A percentile compares a stretch with the other conserved stretches of the same genome.
Conservation (phyloP, 1,284 basidiomycete genomes). For the Leccinum pallidistipes region DNA sequence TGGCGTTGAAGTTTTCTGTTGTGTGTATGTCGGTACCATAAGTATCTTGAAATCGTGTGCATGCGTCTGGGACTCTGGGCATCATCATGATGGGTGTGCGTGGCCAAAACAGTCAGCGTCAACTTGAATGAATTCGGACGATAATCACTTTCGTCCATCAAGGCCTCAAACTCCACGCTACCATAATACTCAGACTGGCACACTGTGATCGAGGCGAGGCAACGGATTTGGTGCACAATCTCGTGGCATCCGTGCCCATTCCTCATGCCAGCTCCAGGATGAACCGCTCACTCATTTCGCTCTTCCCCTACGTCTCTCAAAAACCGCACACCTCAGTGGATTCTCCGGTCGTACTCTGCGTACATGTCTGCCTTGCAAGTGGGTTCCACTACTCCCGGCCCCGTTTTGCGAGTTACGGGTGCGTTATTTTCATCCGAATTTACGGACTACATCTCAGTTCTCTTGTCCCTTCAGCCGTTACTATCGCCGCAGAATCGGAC, state of each 20-base stretch:
- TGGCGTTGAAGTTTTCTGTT: constrained; percentile 75
- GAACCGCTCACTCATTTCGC: background rate
- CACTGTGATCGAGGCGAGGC: no score
- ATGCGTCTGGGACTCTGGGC: no score
- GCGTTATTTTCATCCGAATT: background rate
- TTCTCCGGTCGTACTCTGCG: background rate
- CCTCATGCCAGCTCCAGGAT: background rate
- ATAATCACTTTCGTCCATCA: no score
- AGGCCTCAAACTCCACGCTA: no score
- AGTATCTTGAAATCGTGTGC: background rate
- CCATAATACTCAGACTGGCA: no score
- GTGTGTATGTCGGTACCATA: background rate
- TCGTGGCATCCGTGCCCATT: background rate
- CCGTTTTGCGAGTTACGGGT: background rate
- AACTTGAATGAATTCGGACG: no score
- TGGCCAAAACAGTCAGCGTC: no score
- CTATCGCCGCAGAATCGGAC: background rate
- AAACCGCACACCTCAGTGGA: background rate
- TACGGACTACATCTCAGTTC: background rate
- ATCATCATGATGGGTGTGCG: no score
- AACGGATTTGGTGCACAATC: background rate
- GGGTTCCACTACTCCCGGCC: background rate
- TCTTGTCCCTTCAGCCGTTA: background rate
- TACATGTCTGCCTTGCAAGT: background rate
- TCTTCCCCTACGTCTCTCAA: background rate